phyloP scores from a whole-genome alignment of 140 eudicot species.

The Erigeron philadelphicus region DNA sequence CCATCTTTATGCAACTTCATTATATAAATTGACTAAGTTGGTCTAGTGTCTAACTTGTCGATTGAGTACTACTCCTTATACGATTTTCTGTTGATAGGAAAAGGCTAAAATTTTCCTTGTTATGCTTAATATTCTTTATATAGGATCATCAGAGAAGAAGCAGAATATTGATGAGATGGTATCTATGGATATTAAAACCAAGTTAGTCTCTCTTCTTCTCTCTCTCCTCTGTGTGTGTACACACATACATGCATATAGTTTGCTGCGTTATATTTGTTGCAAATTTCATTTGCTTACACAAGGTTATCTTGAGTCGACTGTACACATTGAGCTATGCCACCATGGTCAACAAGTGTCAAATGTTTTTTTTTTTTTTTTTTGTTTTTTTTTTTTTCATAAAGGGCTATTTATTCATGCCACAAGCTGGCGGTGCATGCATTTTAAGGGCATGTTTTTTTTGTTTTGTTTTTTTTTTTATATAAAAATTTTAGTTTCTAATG shows the following conservation, averaged over 20 bases:
- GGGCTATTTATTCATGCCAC: slow-evolving; percentile 15
- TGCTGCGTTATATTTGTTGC: background rate
- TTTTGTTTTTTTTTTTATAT: no score
- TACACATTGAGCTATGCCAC: no score
- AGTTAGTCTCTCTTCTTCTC: slow-evolving; percentile 41
- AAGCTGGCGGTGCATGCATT: background rate
- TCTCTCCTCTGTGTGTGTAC: background rate
- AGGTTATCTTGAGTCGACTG: slow-evolving; percentile 4
- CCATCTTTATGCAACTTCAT: background rate
- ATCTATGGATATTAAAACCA: slow-evolving; percentile 58
- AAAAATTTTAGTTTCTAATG: background rate
- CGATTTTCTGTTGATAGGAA: background rate
- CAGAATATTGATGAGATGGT: slow-evolving; percentile 49
- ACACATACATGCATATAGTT: no score
- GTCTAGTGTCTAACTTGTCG: background rate
- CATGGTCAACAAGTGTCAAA: background rate
- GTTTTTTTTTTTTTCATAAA: background rate
- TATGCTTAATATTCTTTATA: slow-evolving; percentile 14
- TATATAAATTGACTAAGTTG: background rate
- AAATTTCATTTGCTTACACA: slow-evolving; percentile 7
- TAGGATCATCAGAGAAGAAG: slow-evolving; percentile 67
- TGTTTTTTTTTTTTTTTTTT: background rate
- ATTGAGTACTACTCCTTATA: background rate
- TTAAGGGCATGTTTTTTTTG: background rate
- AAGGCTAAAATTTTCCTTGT: background rate